phyloP scores from a whole-genome alignment of 169 alveolate genomes.

The Plasmodium yoelii region DNA sequence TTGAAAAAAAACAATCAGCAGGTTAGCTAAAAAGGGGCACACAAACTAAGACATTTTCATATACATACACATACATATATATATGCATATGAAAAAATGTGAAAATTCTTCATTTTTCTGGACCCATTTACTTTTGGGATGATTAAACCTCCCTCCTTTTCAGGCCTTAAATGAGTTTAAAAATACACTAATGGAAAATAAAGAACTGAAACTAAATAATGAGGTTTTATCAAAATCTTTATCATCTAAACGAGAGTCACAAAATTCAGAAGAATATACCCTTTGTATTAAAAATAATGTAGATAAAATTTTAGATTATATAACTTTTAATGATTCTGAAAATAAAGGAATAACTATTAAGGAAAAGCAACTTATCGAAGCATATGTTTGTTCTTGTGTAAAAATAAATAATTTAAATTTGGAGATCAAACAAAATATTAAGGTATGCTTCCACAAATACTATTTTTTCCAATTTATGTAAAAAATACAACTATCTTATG shows the following conservation, averaged over 20 bases:
- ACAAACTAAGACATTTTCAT: neutral
- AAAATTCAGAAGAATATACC: neutral
- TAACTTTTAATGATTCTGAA: conserved; percentile 12
- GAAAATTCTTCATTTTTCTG: neutral
- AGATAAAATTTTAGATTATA: conserved; percentile 36
- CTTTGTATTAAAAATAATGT: conserved; percentile 23
- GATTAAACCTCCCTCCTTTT: neutral
- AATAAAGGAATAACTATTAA: conserved; percentile 30
- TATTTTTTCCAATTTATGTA: neutral
- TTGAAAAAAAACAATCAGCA: conserved; percentile 10
- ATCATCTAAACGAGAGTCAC: conserved; percentile 11
- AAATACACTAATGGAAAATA: conserved; percentile 14
- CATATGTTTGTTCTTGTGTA: conserved; percentile 61
- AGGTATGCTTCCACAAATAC: conserved; percentile 14
- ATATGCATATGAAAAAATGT: neutral
- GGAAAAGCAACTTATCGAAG: conserved; percentile 69
- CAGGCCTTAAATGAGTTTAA: conserved; percentile 40
- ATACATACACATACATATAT: neutral
- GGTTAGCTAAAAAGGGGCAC: conserved; percentile 1
- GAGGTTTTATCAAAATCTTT: conserved; percentile 17
- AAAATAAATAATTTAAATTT: conserved; percentile 37
- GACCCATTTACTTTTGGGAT: neutral
- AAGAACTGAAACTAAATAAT: conserved; percentile 33
- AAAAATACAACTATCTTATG: neutral
- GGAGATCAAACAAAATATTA: conserved; percentile 29